These are phyloP conservation scores for Mycena albidolilacea DNA, from an alignment of 768 basidiomycete species.

Conservation along the genomic window DNA sequence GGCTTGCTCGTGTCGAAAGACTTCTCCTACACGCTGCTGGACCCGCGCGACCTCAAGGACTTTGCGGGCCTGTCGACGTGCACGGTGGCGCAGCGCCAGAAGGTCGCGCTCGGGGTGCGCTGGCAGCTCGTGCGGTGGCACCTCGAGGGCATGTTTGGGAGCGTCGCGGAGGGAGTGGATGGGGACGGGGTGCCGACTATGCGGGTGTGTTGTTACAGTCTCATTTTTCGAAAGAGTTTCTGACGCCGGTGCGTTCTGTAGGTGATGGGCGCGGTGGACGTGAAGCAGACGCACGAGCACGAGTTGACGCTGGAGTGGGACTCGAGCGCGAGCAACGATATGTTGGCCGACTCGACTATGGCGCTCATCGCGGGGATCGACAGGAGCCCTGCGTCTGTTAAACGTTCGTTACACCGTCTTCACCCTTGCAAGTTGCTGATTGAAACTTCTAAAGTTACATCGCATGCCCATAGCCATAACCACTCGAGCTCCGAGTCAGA, in stretches of 20 bases:
- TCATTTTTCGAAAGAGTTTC: background rate
- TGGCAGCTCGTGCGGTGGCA: slow-evolving; percentile 97
- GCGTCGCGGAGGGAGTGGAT: slow-evolving; percentile 82
- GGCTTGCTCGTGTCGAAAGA: slow-evolving; percentile 96
- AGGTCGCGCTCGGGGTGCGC: slow-evolving; percentile 87
- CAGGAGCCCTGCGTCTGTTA: slow-evolving; percentile 95
- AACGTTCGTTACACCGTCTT: slow-evolving; percentile 68
- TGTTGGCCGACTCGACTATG: slow-evolving; percentile 97
- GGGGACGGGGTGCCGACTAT: slow-evolving; percentile 76
- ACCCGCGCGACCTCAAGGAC: slow-evolving; percentile 93
- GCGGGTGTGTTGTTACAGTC: slow-evolving; percentile 61
- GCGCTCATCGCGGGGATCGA: slow-evolving; percentile 95
- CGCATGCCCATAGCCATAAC: slow-evolving; percentile 59
- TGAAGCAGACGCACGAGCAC: slow-evolving; percentile 82
- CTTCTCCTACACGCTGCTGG: slow-evolving; percentile 96
- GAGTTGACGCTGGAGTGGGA: slow-evolving; percentile 96
- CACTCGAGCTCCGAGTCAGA: slow-evolving; percentile 53
- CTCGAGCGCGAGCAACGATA: slow-evolving; percentile 95
- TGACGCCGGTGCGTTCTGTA: slow-evolving; percentile 45
- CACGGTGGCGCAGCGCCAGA: slow-evolving; percentile 89
- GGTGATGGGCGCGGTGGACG: slow-evolving; percentile 94
- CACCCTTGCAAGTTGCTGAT: background rate
- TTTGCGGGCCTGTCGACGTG: slow-evolving; percentile 96
- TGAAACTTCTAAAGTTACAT: slow-evolving; percentile 62
- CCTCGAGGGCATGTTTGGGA: slow-evolving; percentile 95